These are phyloP conservation scores for Ustilago tritici DNA, from an alignment of 1,284 basidiomycete genomes.

Conservation along the genomic window DNA sequence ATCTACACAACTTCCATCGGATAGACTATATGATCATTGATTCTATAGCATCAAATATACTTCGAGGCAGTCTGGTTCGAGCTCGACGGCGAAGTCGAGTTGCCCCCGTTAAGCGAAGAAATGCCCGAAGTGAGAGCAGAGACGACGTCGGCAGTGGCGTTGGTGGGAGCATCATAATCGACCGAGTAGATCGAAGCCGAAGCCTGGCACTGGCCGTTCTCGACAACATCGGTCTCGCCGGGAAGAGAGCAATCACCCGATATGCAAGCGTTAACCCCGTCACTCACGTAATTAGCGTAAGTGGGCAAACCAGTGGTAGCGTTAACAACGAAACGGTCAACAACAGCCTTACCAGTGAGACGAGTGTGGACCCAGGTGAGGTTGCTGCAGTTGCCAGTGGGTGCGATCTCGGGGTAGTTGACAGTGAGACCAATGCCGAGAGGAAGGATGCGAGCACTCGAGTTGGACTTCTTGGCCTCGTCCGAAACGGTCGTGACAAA, in stretches of 20 bases:
- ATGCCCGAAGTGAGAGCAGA: slow-evolving; percentile 27
- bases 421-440: slow-evolving; percentile 57
- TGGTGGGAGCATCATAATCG: slow-evolving; percentile 61
- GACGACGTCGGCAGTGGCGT: slow-evolving; percentile 6
- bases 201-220: slow-evolving; percentile 46
- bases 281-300: slow-evolving; percentile 44
- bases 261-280: slow-evolving; percentile 56
- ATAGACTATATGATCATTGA: not conserved
- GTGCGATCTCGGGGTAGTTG: slow-evolving; percentile 55
- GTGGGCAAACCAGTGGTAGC: slow-evolving; percentile 55
- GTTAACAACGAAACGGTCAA: slow-evolving; percentile 55
- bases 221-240: slow-evolving; percentile 59
- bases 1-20: not conserved
- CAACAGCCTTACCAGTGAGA: slow-evolving; percentile 56
- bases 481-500: slow-evolving; percentile 55
- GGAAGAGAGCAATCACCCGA: slow-evolving; percentile 58
- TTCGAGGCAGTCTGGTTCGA: slow-evolving; percentile 16
- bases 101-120: slow-evolving; percentile 27
- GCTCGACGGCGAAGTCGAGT: slow-evolving; percentile 12
- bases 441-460: slow-evolving; percentile 39
- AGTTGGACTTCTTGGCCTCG: slow-evolving; percentile 31
- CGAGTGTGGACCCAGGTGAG: slow-evolving; percentile 43
- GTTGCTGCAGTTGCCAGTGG: slow-evolving; percentile 38
- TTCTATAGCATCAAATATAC: not conserved
- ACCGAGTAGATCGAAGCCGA: slow-evolving; percentile 55